Evolutionary conservation across 257 asterid species (phyloP).

Genomic region (Capsicum pubescens): DNA sequence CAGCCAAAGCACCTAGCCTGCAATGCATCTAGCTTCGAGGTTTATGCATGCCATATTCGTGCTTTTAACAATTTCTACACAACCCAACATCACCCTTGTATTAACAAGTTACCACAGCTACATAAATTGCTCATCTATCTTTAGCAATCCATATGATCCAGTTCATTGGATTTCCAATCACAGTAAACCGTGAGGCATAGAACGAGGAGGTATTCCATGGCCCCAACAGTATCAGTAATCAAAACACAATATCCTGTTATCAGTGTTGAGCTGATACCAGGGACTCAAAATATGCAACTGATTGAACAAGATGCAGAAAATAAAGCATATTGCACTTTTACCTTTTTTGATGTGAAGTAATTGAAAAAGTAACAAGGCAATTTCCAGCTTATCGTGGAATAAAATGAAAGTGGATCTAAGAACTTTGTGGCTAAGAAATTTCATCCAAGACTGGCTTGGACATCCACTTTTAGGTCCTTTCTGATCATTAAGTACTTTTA

Average conservation of each 20-base stretch:
- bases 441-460: slow-evolving; percentile 9
- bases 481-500: slow-evolving; percentile 19
- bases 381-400: slow-evolving; percentile 31
- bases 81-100: background rate
- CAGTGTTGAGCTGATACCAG: slow-evolving; percentile 15
- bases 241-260: slow-evolving; percentile 3
- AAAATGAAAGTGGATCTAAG: slow-evolving; percentile 5
- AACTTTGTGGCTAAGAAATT: slow-evolving; percentile 27
- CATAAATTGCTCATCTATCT: slow-evolving; percentile 1
- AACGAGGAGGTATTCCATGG: slow-evolving; percentile 23
- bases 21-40: background rate
- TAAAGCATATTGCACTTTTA: slow-evolving; percentile 25
- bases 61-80: background rate
- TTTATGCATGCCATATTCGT: background rate
- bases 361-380: slow-evolving; percentile 26
- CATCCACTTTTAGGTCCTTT: slow-evolving; percentile 5
- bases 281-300: slow-evolving; percentile 25
- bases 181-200: slow-evolving; percentile 13
- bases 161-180: background rate
- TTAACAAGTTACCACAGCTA: background rate
- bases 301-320: background rate
- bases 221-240: background rate
- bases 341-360: slow-evolving; percentile 27
- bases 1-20: background rate
- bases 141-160: slow-evolving; percentile 23